Evolutionary conservation across 148 eudicot species (phyloP), one percentile per base, ranked within the genome.

Genomic region (Spergularia marina): DNA sequence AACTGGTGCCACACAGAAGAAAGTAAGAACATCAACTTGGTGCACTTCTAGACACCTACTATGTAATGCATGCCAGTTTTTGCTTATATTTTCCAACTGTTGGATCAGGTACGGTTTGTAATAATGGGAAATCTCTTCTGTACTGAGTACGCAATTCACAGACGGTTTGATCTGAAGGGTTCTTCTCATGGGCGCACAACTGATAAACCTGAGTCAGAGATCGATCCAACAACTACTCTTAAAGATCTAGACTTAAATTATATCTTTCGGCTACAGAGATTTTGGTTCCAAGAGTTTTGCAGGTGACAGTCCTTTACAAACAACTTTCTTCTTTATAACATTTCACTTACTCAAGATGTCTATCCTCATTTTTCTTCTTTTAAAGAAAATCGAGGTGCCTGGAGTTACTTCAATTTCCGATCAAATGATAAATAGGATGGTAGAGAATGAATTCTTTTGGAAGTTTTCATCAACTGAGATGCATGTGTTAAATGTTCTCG

Each of bases 121-220:
- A 85, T 93, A 59, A 93, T 93, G 98, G 98, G 98, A 72, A 93
- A 93, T 75, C 92, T 93, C 73, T 90, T 93, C 82, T 89, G 94
- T 80, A 88, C 96, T 12, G 90, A 87, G 39, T 78, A 75, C 57
- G 80, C 89, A 41, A 91, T 93, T 78, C 96, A 89, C 76, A 88
- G 96, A 65, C 88, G 96, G 76, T 93, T 93, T 30, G 98, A 93
- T 85, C 78, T 93, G 55, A 93, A 93, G 80, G 98, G 98, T 57
- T 93, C 98, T 74, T 93, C 94, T 44, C 93, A 86, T 81, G 98
- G 98, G 53, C 94, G 98, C 61, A 80, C 85, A 78, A 89, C 98
- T 44, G 91, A 84, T 68, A 93, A 91, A 81, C 91, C 89, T 0
- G 92, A 91, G 75, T 84, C 90, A 65, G 91, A 89, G 71, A 86